Evolutionary conservation across 371 early-diverging fungal species (phyloP).

Genomic region (Mortierella sp.): DNA sequence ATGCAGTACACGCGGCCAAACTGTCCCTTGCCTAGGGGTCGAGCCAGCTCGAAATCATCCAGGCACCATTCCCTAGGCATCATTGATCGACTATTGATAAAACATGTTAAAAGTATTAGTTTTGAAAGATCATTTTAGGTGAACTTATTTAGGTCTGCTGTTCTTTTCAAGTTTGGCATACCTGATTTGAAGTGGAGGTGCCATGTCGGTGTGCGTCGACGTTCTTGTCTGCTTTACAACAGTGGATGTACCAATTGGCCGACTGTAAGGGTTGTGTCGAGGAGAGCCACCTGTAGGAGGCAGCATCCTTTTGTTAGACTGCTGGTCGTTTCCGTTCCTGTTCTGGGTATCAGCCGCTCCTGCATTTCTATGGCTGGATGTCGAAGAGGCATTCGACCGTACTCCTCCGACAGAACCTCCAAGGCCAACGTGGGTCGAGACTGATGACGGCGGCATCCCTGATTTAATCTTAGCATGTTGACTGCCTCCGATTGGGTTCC

Average conservation of each 20-base stretch:
- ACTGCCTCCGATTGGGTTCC: conserved; percentile 52
- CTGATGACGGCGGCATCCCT: conserved; percentile 47
- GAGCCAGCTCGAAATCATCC: conserved; percentile 97
- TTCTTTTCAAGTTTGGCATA: background rate
- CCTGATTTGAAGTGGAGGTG: conserved; percentile 10
- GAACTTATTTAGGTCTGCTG: too few relatives aligned
- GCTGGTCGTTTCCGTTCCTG: background rate
- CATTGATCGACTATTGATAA: conserved; percentile 26
- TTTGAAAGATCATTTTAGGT: background rate
- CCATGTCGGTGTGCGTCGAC: conserved; percentile 2
- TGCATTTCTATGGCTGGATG: background rate
- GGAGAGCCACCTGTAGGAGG: conserved; percentile 45
- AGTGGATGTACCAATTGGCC: conserved; percentile 11
- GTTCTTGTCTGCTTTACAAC: conserved; percentile 13
- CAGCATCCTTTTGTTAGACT: conserved; percentile 37
- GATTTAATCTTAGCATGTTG: conserved; percentile 47
- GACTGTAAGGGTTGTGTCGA: conserved; percentile 38
- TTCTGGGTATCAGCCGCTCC: background rate
- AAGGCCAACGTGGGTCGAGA: conserved; percentile 41
- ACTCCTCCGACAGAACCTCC: conserved; percentile 37
- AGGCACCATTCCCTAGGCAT: conserved; percentile 77
- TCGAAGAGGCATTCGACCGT: background rate
- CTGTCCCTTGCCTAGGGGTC: conserved; percentile 95
- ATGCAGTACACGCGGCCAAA: conserved; percentile 99
- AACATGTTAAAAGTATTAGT: background rate